Percentiles rank a stretch among this genome's conserved stretches.
These are phyloP conservation scores for Calamus simplicifolius DNA, from an alignment of 176 grass and related monocot species.

Conservation along the genomic window DNA sequence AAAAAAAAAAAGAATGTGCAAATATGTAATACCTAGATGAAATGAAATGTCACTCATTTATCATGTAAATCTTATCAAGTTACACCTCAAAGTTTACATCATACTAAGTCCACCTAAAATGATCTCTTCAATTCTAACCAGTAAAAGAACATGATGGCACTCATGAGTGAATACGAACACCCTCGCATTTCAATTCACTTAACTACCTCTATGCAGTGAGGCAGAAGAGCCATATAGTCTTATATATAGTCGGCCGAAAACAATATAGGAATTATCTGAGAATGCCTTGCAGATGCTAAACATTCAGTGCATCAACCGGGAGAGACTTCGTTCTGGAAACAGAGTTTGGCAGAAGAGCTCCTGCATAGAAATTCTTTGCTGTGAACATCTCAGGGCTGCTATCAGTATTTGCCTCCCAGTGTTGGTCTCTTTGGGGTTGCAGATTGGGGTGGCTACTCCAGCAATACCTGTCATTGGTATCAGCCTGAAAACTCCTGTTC, in stretches of 20 bases:
- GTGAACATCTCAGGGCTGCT: background rate
- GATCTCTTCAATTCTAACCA: too few species aligned
- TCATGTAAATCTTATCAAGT: too few species aligned
- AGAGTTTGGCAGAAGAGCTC: background rate
- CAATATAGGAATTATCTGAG: background rate
- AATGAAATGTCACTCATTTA: too few species aligned
- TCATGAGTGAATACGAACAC: too few species aligned
- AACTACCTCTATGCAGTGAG: too few species aligned
- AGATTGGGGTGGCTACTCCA: background rate
- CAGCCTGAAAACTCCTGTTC: constrained; percentile 25
- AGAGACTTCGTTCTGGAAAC: background rate
- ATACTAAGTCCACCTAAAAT: too few species aligned
- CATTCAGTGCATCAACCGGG: background rate
- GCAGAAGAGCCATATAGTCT: too few species aligned
- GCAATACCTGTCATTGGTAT: background rate
- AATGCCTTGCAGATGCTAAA: background rate
- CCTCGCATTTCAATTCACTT: too few species aligned
- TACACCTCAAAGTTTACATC: too few species aligned
- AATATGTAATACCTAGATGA: too few species aligned
- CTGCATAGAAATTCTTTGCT: background rate
- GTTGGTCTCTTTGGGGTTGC: background rate
- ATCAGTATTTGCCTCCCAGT: background rate
- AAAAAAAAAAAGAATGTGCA: too few species aligned
- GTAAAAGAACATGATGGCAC: too few species aligned
- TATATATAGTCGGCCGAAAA: background rate